These are phyloP conservation scores for Thielaviopsis punctulata DNA, from an alignment of 2,329 filamentous ascomycete species.

Conservation along the genomic window DNA sequence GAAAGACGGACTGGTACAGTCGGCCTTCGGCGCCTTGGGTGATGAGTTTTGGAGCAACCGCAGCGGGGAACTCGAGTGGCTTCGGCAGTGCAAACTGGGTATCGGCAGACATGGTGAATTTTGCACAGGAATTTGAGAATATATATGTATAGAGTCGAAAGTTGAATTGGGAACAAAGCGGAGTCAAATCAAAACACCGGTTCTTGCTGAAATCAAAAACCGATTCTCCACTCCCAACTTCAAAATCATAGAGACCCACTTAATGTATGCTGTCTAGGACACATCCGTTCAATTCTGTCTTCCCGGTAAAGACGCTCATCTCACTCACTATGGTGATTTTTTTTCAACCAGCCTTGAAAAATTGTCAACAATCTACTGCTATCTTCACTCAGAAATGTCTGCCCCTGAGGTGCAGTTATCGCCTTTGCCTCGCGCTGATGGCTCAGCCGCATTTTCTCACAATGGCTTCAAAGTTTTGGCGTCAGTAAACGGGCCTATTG, in stretches of 20 bases:
- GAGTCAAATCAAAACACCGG: too few relatives aligned
- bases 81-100: slow-evolving; percentile 36
- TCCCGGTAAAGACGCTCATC: too few relatives aligned
- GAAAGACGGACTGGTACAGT: slow-evolving; percentile 73
- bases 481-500: slow-evolving; percentile 82
- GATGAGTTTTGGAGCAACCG: slow-evolving; percentile 49
- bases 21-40: slow-evolving; percentile 92
- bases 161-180: too few relatives aligned
- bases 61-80: slow-evolving; percentile 45
- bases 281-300: too few relatives aligned
- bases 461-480: slow-evolving; percentile 67
- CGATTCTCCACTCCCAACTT: too few relatives aligned
- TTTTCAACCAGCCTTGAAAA: too few relatives aligned
- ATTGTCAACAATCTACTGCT: too few relatives aligned
- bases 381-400: slow-evolving; percentile 10
- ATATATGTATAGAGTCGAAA: too few relatives aligned
- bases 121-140: not conserved
- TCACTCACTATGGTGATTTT: too few relatives aligned
- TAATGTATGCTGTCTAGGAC: too few relatives aligned
- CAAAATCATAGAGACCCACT: too few relatives aligned
- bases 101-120: slow-evolving; percentile 1
- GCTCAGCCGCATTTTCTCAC: slow-evolving; percentile 60
- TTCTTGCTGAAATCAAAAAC: too few relatives aligned
- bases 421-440: slow-evolving; percentile 54
- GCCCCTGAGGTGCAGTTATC: slow-evolving; percentile 37